Evolutionary conservation across 1,139 yeast genomes (phyloP).

Genomic region (Geotrichum restrictum): DNA sequence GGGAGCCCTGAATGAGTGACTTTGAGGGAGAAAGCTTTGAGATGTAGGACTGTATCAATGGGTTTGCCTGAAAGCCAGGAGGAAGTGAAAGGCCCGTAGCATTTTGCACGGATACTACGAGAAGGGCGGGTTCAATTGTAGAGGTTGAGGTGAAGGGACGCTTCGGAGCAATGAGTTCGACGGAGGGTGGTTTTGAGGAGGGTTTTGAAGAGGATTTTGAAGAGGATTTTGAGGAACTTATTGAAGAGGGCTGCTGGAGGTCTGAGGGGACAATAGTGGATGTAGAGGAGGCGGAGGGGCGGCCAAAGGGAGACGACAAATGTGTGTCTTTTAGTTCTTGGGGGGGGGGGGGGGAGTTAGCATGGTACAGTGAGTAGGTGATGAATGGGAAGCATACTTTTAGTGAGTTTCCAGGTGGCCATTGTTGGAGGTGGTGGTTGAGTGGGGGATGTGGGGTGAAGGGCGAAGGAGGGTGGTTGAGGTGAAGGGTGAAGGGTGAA

Average conservation of each 20-base stretch:
- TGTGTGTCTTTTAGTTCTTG: constrained; percentile 19
- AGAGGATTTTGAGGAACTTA: too few species aligned
- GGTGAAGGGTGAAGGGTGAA: neutral
- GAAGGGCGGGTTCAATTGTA: constrained; percentile 56
- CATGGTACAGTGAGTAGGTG: neutral
- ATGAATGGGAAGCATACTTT: constrained; percentile 3
- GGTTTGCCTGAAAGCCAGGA: constrained; percentile 39
- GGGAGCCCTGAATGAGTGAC: constrained; percentile 11
- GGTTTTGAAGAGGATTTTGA: too few species aligned
- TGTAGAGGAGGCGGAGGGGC: constrained; percentile 15
- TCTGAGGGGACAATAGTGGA: constrained; percentile 13
- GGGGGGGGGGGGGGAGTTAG: neutral
- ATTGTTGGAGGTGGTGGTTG: constrained; percentile 4
- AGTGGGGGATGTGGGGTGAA: neutral
- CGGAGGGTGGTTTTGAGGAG: neutral
- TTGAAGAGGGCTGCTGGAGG: neutral
- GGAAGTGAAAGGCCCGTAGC: constrained; percentile 63
- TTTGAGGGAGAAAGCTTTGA: constrained; percentile 15
- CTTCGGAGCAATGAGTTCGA: too few species aligned
- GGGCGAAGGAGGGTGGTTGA: constrained; percentile 1
- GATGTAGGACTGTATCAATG: constrained; percentile 23
- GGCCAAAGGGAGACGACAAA: constrained; percentile 14
- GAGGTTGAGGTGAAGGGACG: constrained; percentile 29
- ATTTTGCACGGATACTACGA: constrained; percentile 64
- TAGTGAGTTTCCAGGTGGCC: constrained; percentile 19